phyloP scores from a whole-genome alignment of 108 stramenopile genomes.

The Mediolabrus comicus region DNA sequence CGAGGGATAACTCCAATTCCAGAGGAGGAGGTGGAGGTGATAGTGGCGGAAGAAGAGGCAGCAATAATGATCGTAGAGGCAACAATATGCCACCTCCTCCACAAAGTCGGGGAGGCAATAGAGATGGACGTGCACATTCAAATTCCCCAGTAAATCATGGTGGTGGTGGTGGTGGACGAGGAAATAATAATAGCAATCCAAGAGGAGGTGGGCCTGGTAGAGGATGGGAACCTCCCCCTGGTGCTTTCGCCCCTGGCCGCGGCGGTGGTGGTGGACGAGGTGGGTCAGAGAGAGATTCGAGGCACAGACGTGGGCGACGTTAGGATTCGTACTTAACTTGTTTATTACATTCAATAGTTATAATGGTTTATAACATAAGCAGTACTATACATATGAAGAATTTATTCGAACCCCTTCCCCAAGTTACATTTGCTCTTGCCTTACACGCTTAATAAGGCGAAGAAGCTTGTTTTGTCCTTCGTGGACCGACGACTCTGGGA shows the following conservation, averaged over 20 bases:
- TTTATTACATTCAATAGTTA: neutral
- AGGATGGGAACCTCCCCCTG: conserved; percentile 16
- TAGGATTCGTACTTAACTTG: too few relatives aligned
- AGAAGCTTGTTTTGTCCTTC: neutral
- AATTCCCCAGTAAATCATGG: conserved; percentile 2
- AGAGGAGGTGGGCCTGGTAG: conserved; percentile 20
- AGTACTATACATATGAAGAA: too few relatives aligned
- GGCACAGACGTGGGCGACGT: conserved; percentile 3
- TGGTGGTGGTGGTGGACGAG: conserved; percentile 1
- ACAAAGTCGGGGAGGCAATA: neutral
- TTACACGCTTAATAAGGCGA: neutral
- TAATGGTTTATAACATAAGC: too few relatives aligned
- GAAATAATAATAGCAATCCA: conserved; percentile 2
- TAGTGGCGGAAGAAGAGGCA: neutral
- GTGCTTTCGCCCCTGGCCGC: neutral
- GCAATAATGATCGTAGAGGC: conserved; percentile 11
- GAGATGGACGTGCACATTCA: conserved; percentile 1
- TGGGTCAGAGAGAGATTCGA: neutral
- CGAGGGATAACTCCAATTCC: neutral
- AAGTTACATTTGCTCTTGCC: too few relatives aligned
- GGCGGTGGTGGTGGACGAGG: conserved; percentile 10
- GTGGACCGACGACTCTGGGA: neutral
- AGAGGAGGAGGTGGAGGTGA: conserved; percentile 8
- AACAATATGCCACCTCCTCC: neutral
- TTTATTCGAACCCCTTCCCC: too few relatives aligned